These are phyloP conservation scores for Zasmidium angulare DNA, from an alignment of 2,329 filamentous ascomycete species.

Conservation along the genomic window DNA sequence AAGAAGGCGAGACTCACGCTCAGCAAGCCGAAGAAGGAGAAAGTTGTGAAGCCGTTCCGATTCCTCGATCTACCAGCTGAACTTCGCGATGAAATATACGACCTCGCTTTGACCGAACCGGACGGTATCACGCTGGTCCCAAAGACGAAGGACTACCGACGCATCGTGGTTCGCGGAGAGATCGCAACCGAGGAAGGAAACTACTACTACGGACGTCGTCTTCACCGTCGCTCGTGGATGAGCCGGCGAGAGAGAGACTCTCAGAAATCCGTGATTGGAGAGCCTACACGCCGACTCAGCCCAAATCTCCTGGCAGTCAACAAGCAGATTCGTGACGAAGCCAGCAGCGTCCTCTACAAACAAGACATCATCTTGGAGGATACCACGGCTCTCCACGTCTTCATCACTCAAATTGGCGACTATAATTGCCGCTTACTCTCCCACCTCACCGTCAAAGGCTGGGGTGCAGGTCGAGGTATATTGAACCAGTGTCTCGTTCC, in stretches of 20 bases:
- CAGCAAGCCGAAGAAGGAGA: constrained; percentile 6
- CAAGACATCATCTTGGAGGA: constrained; percentile 28
- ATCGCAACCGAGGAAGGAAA: constrained; percentile 3
- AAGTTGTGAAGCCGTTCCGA: constrained; percentile 25
- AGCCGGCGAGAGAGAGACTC: too few species aligned
- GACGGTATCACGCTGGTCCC: constrained; percentile 21
- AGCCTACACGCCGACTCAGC: constrained; percentile 7
- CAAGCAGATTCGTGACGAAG: constrained; percentile 31
- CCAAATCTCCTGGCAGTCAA: constrained; percentile 31
- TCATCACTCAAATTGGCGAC: constrained; percentile 28
- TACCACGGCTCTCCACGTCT: constrained; percentile 24
- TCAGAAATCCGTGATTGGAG: background rate
- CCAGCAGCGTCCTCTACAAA: constrained; percentile 29
- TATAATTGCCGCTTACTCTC: constrained; percentile 24
- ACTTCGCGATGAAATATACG: constrained; percentile 33
- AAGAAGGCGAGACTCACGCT: constrained; percentile 14
- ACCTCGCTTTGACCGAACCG: constrained; percentile 27
- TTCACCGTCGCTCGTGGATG: background rate
- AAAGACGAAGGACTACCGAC: constrained; percentile 23
- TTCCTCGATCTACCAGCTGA: constrained; percentile 29
- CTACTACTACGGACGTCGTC: constrained; percentile 16
- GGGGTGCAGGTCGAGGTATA: constrained; percentile 17
- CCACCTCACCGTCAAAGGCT: constrained; percentile 24
- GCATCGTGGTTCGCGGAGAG: constrained; percentile 19
- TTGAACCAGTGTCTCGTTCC: constrained; percentile 2